Conservation (phyloP, 176 grass and related monocot genomes). For the Thinopyrum elongatum region DNA sequence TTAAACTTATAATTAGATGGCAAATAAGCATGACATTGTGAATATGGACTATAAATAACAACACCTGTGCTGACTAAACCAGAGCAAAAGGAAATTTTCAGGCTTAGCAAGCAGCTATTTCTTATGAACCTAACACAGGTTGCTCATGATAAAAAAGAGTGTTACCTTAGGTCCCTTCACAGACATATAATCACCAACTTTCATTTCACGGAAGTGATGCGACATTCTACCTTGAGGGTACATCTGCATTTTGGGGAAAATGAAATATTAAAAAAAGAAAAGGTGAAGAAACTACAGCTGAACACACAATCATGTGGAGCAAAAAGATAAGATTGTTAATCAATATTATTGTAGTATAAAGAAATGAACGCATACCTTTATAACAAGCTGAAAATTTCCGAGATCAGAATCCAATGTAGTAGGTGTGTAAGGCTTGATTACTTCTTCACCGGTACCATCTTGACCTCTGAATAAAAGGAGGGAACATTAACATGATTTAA, state of each 20-base stretch:
- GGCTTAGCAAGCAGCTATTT: background rate
- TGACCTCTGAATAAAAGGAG: slow-evolving; percentile 59
- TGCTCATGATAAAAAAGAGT: slow-evolving; percentile 20
- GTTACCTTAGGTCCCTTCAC: slow-evolving; percentile 96
- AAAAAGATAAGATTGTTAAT: background rate
- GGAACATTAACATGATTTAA: slow-evolving; percentile 8
- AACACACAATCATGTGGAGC: background rate
- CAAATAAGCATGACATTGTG: background rate
- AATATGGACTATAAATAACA: background rate
- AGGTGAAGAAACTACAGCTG: background rate
- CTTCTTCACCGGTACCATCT: slow-evolving; percentile 79
- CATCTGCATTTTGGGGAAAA: slow-evolving; percentile 51
- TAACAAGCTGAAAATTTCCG: slow-evolving; percentile 88
- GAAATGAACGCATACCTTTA: slow-evolving; percentile 52
- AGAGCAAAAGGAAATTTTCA: background rate
- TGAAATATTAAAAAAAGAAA: background rate
- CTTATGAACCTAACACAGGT: background rate
- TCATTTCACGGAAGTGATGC: slow-evolving; percentile 98
- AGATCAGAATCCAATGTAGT: slow-evolving; percentile 98
- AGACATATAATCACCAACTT: slow-evolving; percentile 85
- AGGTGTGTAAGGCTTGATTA: slow-evolving; percentile 95
- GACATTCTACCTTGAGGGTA: slow-evolving; percentile 99
- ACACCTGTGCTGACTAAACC: background rate
- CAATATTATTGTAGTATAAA: background rate
- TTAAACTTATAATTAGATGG: background rate